Percentiles rank a stretch among this genome's conserved stretches.
phyloP scores from a whole-genome alignment of 2,329 filamentous ascomycete genomes.

The Nigrospora oryzae region DNA sequence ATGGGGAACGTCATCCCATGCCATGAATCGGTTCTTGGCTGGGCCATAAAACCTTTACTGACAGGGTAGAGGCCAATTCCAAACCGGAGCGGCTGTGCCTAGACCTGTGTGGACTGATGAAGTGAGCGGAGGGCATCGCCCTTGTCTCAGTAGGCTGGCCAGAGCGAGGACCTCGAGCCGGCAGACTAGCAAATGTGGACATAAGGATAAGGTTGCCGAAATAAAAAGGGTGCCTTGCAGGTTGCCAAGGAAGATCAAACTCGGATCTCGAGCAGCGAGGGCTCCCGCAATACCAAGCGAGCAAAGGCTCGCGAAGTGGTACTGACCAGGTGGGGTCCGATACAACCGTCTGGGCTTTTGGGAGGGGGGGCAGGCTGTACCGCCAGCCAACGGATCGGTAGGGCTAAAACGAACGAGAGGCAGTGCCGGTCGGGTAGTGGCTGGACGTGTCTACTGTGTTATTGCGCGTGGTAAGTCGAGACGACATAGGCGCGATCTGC shows the following conservation, averaged over 20 bases:
- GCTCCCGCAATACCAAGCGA: too few species aligned
- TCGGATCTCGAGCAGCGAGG: too few species aligned
- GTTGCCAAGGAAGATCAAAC: not conserved
- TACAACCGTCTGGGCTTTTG: too few species aligned
- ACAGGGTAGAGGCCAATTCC: not conserved
- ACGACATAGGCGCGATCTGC: too few species aligned
- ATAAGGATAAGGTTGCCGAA: not conserved
- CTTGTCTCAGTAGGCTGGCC: not conserved
- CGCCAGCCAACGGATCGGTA: too few species aligned
- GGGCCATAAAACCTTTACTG: not conserved
- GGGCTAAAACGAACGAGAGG: too few species aligned
- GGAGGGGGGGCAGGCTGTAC: too few species aligned
- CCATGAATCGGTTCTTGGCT: not conserved
- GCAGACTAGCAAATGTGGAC: not conserved
- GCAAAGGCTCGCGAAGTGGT: too few species aligned
- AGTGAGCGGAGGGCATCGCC: not conserved
- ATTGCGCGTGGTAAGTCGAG: too few species aligned
- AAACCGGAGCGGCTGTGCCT: not conserved
- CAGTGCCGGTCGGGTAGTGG: too few species aligned
- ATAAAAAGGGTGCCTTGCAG: not conserved
- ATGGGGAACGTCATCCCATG: not conserved
- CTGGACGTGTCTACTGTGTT: too few species aligned
- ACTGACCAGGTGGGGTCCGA: too few species aligned
- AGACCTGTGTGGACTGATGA: not conserved
- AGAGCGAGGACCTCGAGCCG: not conserved